Evolutionary conservation across 768 basidiomycete genomes (phyloP).

Genomic region (Hypholoma fasciculare): DNA sequence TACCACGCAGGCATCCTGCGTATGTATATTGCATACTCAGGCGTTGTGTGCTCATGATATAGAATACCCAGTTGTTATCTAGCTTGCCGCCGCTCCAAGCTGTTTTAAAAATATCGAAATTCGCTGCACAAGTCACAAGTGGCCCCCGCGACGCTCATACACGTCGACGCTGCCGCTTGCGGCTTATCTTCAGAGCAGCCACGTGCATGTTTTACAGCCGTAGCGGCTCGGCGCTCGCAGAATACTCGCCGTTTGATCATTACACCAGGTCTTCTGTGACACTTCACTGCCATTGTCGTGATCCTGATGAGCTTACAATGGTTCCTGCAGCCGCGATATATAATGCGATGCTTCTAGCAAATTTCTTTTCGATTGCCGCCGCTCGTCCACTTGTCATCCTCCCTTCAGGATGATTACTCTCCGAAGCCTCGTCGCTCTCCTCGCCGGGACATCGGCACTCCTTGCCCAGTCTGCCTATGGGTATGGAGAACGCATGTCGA

Average conservation of each 20-base stretch:
- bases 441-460: conserved; percentile 15
- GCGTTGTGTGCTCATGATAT: neutral
- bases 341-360: conserved; percentile 2
- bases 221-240: neutral
- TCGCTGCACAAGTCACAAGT: neutral
- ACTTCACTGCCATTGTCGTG: neutral
- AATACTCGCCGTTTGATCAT: neutral
- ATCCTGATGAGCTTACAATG: neutral
- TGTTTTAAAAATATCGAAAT: neutral
- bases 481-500: conserved; percentile 34
- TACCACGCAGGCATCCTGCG: conserved; percentile 13
- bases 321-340: conserved; percentile 7
- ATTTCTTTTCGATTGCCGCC: neutral
- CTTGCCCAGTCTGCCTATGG: conserved; percentile 10
- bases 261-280: neutral
- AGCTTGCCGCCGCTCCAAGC: neutral
- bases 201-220: neutral
- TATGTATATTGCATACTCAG: neutral
- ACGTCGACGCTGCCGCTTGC: neutral
- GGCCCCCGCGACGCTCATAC: neutral
- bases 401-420: conserved; percentile 14
- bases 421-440: conserved; percentile 13
- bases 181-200: neutral
- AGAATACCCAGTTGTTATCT: neutral
- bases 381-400: neutral